Percentiles rank a stretch among this genome's conserved stretches.
Evolutionary conservation across 768 basidiomycete genomes (phyloP).

Genomic region (Tricholoma matsutake): DNA sequence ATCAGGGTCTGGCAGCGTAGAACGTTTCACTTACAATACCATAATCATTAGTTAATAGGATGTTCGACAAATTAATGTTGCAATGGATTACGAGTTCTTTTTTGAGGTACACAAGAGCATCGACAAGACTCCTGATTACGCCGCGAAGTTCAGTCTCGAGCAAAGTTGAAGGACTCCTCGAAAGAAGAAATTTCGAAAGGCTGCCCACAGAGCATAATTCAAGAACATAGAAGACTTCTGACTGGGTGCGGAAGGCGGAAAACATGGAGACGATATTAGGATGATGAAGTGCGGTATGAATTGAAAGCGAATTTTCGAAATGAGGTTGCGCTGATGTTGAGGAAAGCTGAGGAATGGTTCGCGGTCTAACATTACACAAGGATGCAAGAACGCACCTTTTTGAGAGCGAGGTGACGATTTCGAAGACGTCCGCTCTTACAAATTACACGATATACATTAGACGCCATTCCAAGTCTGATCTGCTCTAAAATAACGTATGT

Average conservation of each 20-base stretch:
- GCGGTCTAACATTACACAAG: background rate
- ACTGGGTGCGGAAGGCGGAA: constrained; percentile 33
- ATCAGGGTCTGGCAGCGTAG: background rate
- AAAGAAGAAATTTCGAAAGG: constrained; percentile 29
- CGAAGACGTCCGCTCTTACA: constrained; percentile 44
- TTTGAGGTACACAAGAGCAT: constrained; percentile 42
- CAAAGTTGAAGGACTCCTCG: constrained; percentile 20
- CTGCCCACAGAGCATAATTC: constrained; percentile 45
- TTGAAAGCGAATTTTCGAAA: constrained; percentile 12
- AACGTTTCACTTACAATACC: constrained; percentile 33
- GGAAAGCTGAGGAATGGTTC: background rate
- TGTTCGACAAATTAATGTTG: constrained; percentile 36
- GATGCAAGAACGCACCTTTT: constrained; percentile 30
- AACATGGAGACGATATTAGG: constrained; percentile 47
- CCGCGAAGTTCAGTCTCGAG: constrained; percentile 35
- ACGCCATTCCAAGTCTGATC: constrained; percentile 22
- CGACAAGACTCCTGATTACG: constrained; percentile 36
- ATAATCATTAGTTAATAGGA: constrained; percentile 38
- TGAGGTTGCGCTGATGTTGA: constrained; percentile 8
- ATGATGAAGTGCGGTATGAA: constrained; percentile 45
- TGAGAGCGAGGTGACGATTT: constrained; percentile 40
- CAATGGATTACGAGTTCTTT: constrained; percentile 43
- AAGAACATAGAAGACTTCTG: constrained; percentile 35
- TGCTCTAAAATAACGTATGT: constrained; percentile 39
- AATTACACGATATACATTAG: constrained; percentile 36